Evolutionary conservation across 2,329 filamentous ascomycete species (phyloP), one percentile per base, ranked within the genome.

Genomic region (Aspergillus alliaceus): DNA sequence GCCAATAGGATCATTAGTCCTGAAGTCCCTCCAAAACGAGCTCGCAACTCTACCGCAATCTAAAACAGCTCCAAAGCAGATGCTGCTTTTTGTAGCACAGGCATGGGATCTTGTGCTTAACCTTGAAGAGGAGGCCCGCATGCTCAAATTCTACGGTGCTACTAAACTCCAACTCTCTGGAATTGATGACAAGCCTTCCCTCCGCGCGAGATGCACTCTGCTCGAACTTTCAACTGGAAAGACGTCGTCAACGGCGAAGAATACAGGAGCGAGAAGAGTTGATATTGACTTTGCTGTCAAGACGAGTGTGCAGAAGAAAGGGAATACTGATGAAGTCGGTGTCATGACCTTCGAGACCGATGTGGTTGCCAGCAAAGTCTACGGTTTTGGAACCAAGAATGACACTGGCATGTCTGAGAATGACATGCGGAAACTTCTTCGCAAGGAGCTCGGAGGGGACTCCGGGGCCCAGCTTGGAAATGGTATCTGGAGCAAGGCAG

Each of bases 141-240:
- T 77, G 63, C 71, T 80, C 14, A 74, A 72, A 59, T 76, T 77
- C 59, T 75, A 73, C 54, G 78, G 78, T 29, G 72, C 79, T n/a
- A 78, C 77, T 11, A 73, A 71, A 27, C 67, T 73, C 24, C 68
- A 64, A 8, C 65, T 76, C 29, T 64, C 64, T 1, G 67, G 74
- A 12, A 62, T 63, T 6, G 56, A 68, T 8, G 64, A 65, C 18
- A 60, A 61, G 1, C 61, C 66, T 20, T 68, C 62, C 11, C 66
- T 77, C 14, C 66, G 72, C 27, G 71, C 73, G 14, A 66, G 75
- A 49, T 78, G 75, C 60, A 77, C 73, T 6, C 58, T 78, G 11
- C 69, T 77, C 15, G 72, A 70, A 6, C 51, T 63, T 27, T 57
- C 31, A 58, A 32, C 57, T 15, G 39, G 54, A 6, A 63, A 65